Conservation (phyloP, 306 rosid genomes). For the Rubus parviflorus region DNA sequence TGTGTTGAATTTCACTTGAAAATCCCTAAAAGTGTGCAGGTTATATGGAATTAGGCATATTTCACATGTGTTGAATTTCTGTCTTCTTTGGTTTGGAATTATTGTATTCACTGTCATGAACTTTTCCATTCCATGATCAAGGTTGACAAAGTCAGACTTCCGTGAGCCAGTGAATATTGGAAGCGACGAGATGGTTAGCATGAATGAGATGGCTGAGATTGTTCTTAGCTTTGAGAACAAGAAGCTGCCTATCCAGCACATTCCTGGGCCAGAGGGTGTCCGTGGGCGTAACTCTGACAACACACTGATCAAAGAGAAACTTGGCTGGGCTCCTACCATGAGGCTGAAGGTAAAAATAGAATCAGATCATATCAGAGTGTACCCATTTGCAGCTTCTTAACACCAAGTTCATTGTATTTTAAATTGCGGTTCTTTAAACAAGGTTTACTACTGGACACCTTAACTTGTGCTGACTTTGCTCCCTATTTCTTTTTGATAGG, state of each 20-base stretch:
- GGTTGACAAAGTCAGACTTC: slow-evolving; percentile 97
- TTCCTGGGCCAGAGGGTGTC: slow-evolving; percentile 99
- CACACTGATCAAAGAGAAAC: slow-evolving; percentile 91
- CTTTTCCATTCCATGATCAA: slow-evolving; percentile 14
- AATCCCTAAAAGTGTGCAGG: neutral
- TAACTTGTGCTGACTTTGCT: neutral
- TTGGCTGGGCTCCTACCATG: slow-evolving; percentile 99
- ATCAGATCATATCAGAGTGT: neutral
- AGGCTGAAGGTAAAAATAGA: slow-evolving; percentile 70
- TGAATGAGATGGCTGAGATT: slow-evolving; percentile 99
- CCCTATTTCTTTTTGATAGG: slow-evolving; percentile 37
- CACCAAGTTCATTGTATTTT: neutral
- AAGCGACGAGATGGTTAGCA: slow-evolving; percentile 99
- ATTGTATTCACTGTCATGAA: slow-evolving; percentile 7
- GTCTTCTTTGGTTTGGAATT: neutral
- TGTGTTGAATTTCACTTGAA: slow-evolving; percentile 7
- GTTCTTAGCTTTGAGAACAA: slow-evolving; percentile 88
- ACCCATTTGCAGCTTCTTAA: neutral
- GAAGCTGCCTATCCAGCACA: slow-evolving; percentile 78
- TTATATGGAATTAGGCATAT: neutral
- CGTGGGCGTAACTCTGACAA: slow-evolving; percentile 99
- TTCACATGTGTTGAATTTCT: neutral
- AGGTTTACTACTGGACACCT: neutral
- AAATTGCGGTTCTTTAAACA: neutral
- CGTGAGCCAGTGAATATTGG: slow-evolving; percentile 97